Conservation (phyloP, 2,329 filamentous ascomycete species). For the Pseudocercospora ulei region DNA sequence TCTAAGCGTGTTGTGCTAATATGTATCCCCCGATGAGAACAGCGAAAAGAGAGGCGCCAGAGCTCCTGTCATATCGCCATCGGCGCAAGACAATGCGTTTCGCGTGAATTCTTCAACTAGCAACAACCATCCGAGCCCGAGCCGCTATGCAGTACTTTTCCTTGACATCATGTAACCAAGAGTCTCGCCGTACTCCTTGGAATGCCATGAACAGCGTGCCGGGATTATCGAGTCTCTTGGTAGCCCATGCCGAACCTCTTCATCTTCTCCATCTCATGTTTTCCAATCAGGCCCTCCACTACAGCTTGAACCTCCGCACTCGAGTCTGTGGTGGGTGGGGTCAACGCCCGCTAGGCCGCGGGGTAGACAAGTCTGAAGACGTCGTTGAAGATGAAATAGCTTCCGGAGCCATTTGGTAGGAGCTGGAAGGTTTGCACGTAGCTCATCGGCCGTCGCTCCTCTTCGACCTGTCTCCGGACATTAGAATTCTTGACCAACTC, state of each 20-base stretch:
- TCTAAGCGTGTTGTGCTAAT: too few species aligned
- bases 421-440: conserved; percentile 89
- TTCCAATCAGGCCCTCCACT: neutral
- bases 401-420: conserved; percentile 53
- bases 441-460: conserved; percentile 76
- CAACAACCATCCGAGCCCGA: conserved; percentile 1
- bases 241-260: neutral
- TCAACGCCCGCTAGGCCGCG: conserved; percentile 25
- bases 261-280: neutral
- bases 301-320: conserved; percentile 1
- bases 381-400: conserved; percentile 87
- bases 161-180: neutral
- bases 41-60: too few species aligned
- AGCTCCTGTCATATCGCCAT: too few species aligned
- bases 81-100: neutral
- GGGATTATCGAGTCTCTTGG: neutral
- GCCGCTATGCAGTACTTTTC: conserved; percentile 5
- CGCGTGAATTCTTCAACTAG: conserved; percentile 3
- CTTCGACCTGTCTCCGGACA: conserved; percentile 57
- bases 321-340: conserved; percentile 1
- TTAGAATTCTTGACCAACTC: neutral
- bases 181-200: neutral
- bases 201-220: neutral
- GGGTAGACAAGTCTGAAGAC: conserved; percentile 81
- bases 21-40: too few species aligned